These are phyloP conservation scores for Penicillium egyptiacum DNA, from an alignment of 495 filamentous ascomycete genomes.

Conservation along the genomic window DNA sequence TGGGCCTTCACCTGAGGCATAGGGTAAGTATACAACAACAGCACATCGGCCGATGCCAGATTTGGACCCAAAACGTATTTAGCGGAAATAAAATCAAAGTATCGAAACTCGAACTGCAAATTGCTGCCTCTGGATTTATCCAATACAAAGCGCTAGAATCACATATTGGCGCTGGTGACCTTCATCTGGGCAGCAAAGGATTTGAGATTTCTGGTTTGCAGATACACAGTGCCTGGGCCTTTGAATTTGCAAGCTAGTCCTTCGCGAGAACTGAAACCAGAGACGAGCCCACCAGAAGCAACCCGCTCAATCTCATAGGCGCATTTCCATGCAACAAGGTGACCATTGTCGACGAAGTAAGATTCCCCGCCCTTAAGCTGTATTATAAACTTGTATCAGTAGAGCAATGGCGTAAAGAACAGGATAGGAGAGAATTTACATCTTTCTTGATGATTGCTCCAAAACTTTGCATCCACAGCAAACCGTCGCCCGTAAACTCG, in stretches of 20 bases:
- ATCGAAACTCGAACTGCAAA: too few species aligned
- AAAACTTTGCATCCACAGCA: slow-evolving; percentile 88
- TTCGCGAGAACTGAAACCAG: slow-evolving; percentile 72
- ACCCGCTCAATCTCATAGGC: slow-evolving; percentile 86
- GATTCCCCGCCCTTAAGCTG: slow-evolving; percentile 74
- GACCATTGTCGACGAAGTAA: slow-evolving; percentile 93
- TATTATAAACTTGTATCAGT: not conserved
- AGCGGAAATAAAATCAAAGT: too few species aligned
- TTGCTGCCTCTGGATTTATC: too few species aligned
- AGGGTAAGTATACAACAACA: not conserved
- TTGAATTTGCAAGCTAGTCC: slow-evolving; percentile 92
- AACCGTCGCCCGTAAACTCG: slow-evolving; percentile 73
- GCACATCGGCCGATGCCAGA: not conserved
- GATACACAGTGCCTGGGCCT: slow-evolving; percentile 87
- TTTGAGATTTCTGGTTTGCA: slow-evolving; percentile 85
- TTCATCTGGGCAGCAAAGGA: slow-evolving; percentile 53
- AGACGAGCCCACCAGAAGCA: slow-evolving; percentile 85
- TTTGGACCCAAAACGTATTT: too few species aligned
- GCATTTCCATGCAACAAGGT: slow-evolving; percentile 96
- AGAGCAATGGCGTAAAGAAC: not conserved
- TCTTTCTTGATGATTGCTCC: slow-evolving; percentile 96
- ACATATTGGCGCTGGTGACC: slow-evolving; percentile 31
- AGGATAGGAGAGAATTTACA: slow-evolving; percentile 50
- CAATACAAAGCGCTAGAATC: not conserved
- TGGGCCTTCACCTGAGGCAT: not conserved